Base-by-base conservation (phyloP, 2,329 filamentous ascomycete species). In the Nigrograna mackinnonii region DNA sequence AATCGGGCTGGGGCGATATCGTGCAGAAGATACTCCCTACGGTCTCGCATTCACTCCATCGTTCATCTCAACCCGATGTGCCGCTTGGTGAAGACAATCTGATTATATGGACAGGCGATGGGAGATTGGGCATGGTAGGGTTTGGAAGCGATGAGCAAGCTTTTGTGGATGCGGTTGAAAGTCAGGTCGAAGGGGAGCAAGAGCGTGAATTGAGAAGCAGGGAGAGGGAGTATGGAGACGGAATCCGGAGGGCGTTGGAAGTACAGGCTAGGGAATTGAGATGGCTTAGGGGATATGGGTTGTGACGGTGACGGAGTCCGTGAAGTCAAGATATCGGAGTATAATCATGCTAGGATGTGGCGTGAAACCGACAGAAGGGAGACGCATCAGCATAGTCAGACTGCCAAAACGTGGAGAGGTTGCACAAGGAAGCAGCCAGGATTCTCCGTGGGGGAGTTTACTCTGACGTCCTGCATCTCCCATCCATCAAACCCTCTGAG, bases 71-170 rank as follows among this genome's bases (percentile, higher is more conserved):
- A 9, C 18, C 24, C 6, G 40, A 46, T 5, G 47, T 46, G 2
- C 54, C 52, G 1, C 47, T 63, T 0, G 67, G 70, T 13, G 39
- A 68, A 28, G 84, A 90, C 57, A 86, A 92, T 55, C 68, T 96
- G 11, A 67, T 95, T 4, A 76, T 96, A 35, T 96, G 91, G 91
- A 96, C 91, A 0, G 91, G 90, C 14, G 90, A 95, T 30, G 74
- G 75, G 44, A 85, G 84, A 50, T 72, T 96, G 35, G 91, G 90
- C 0, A 74, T 94, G 44, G 67, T 95, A 12, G 69, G 71, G 1
- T 76, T 78, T 52, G 71, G 76, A 4, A 50, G 57, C 16, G 40
- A 50, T 37, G 43, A 55, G 42, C 58, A 62, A 19, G 52, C 64
- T 4, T 66, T 63, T 30, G 60, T 66, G 5, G 66, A 67, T 39